These are phyloP conservation scores for Pseudocercospora pini-densiflorae DNA, from an alignment of 2,329 filamentous ascomycete species.

Conservation along the genomic window DNA sequence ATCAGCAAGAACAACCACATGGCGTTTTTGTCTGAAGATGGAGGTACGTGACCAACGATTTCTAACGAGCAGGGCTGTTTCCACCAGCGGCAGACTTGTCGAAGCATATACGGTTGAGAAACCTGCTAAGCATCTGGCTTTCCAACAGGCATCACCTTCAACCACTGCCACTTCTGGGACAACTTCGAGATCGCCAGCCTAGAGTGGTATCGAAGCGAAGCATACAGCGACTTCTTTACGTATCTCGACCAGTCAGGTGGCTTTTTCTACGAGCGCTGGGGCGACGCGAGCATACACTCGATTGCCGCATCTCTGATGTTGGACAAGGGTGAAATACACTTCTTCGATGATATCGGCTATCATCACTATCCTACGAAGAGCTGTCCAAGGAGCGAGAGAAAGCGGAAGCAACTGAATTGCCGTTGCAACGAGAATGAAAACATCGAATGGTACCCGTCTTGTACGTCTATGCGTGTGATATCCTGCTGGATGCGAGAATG, in stretches of 20 bases:
- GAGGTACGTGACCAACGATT: background rate
- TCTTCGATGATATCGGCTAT: constrained; percentile 11
- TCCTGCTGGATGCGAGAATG: no score
- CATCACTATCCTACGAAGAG: constrained; percentile 1
- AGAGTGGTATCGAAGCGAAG: constrained; percentile 55
- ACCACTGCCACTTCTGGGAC: constrained; percentile 57
- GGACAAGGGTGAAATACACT: constrained; percentile 9
- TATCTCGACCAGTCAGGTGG: constrained; percentile 56
- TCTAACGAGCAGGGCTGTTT: no score
- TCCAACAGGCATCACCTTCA: constrained; percentile 47
- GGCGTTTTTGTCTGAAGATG: constrained; percentile 2
- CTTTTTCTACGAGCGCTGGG: constrained; percentile 51
- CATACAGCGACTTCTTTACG: constrained; percentile 55
- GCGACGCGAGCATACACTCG: constrained; percentile 8
- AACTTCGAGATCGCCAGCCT: constrained; percentile 59
- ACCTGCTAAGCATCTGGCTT: no score
- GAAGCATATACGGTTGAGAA: no score
- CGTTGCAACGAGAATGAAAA: constrained; percentile 4
- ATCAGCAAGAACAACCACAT: constrained; percentile 1
- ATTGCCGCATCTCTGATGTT: constrained; percentile 8
- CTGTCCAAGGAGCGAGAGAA: background rate
- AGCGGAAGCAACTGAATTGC: constrained; percentile 1
- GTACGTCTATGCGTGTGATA: background rate
- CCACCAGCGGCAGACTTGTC: no score
- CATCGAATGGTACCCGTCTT: constrained; percentile 6